Conservation (phyloP, 768 basidiomycete species). For the Phanerochaete sordida region DNA sequence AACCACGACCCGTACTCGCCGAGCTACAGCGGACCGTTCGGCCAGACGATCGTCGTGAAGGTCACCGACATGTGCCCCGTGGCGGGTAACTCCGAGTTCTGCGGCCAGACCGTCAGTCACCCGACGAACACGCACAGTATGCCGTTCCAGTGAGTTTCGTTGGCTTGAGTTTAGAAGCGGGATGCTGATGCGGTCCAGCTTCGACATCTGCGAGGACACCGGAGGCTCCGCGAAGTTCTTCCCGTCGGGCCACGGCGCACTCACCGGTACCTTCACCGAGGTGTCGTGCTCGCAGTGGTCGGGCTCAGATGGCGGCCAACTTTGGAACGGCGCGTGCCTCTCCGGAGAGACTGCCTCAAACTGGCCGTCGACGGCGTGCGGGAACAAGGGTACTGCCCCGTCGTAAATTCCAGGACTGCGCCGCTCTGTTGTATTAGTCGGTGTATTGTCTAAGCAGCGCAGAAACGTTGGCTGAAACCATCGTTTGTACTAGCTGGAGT, state of each 20-base stretch:
- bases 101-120: conserved; percentile 44
- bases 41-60: conserved; percentile 49
- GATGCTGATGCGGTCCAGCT: conserved; percentile 31
- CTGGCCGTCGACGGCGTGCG: conserved; percentile 52
- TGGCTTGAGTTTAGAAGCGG: background rate
- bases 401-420: no score
- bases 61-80: conserved; percentile 43
- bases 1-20: conserved; percentile 50
- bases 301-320: conserved; percentile 43
- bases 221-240: conserved; percentile 53
- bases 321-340: conserved; percentile 51
- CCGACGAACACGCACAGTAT: conserved; percentile 39
- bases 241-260: conserved; percentile 50
- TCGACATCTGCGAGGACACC: conserved; percentile 60
- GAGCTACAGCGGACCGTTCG: conserved; percentile 45
- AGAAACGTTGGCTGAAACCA: no score
- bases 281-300: conserved; percentile 57
- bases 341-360: conserved; percentile 41
- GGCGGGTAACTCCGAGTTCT: conserved; percentile 49
- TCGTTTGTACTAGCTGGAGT: no score
- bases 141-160: conserved; percentile 45
- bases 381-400: conserved; percentile 43
- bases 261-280: conserved; percentile 51
- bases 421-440: no score
- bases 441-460: no score